These are phyloP conservation scores for Tricholoma bakamatsutake DNA, from an alignment of 768 basidiomycete genomes.

Conservation along the genomic window DNA sequence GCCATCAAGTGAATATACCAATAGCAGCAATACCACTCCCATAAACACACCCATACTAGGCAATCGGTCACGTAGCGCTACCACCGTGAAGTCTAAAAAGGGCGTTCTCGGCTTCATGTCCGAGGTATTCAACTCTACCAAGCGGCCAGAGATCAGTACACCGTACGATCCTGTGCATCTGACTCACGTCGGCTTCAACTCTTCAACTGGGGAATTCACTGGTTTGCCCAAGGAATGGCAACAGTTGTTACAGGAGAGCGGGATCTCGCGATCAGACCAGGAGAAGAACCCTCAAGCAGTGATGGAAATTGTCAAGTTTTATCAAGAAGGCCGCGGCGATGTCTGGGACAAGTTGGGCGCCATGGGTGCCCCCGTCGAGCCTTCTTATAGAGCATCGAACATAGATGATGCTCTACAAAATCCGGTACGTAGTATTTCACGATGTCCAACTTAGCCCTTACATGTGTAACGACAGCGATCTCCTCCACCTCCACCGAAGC, in stretches of 20 bases:
- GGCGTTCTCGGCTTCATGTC: conserved; percentile 74
- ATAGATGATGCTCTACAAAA: conserved; percentile 48
- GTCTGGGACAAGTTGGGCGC: conserved; percentile 85
- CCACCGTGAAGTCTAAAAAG: conserved; percentile 48
- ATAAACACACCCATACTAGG: conserved; percentile 16
- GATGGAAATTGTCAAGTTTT: conserved; percentile 98
- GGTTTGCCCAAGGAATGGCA: conserved; percentile 99
- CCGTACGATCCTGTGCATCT: conserved; percentile 99
- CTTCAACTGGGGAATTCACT: conserved; percentile 96
- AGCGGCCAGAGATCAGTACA: conserved; percentile 89
- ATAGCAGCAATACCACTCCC: conserved; percentile 14
- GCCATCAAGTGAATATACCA: conserved; percentile 24
- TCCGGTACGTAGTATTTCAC: conserved; percentile 39
- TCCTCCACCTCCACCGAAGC: conserved; percentile 47
- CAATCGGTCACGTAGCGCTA: conserved; percentile 42
- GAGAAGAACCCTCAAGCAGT: conserved; percentile 98
- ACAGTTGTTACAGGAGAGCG: conserved; percentile 90
- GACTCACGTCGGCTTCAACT: conserved; percentile 99
- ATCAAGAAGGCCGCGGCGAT: conserved; percentile 80
- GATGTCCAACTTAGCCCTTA: conserved; percentile 4
- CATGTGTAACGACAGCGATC: conserved; percentile 30
- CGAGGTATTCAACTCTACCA: conserved; percentile 61
- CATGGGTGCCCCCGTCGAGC: conserved; percentile 30
- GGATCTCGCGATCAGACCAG: conserved; percentile 91
- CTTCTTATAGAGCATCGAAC: conserved; percentile 23